Evolutionary conservation across 2,329 filamentous ascomycete species (phyloP), one percentile per base, ranked within the genome.

Genomic region (Stagonosporopsis rhizophila): DNA sequence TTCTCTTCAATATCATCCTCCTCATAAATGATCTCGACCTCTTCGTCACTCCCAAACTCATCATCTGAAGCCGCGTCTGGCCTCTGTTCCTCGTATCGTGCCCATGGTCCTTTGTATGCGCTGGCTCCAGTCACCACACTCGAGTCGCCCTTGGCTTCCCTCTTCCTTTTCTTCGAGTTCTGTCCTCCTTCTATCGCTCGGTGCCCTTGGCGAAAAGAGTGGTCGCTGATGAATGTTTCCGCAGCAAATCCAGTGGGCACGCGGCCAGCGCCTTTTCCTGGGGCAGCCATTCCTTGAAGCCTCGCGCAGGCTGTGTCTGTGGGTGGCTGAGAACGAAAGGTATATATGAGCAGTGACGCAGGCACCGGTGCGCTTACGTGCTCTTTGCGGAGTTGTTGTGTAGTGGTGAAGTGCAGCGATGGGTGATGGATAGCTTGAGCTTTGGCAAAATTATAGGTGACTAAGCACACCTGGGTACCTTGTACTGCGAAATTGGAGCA

Each of bases 91-190:
- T 87, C 83, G 71, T 96, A 96, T 73, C 84, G 88, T 8, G 95
- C 96, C 96, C 96, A 99, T 0, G 95, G 96, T 0, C 96, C 96
- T 34, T 96, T 85, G 76, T 99, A 99, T 41, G 92, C 89, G 50
- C 89, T 89, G 7, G 92, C 87, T 0, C 95, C 95, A 68, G 96
- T 93, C 0, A 93, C 89, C 35, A 97, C 83, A 17, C 88, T 87
- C 38, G 92, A 86, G 72, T 94, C 88, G 44, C 95, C 95, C 72
- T 95, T 97, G 64, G 81, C 87, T 76, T 98, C 92, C 58, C 95
- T 84, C 66, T 88, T 90, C n/a, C 87, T 82, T 62, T 90, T 89
- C 76, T 96, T 97, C 25, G 85, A 80, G 8, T 64, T 65, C 12
- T 87, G 82, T 65, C 85, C 81, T 59, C 82, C 81, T 66, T 88